Evolutionary conservation across 2,329 filamentous ascomycete species (phyloP).

Genomic region (Alternaria tenuissima): DNA sequence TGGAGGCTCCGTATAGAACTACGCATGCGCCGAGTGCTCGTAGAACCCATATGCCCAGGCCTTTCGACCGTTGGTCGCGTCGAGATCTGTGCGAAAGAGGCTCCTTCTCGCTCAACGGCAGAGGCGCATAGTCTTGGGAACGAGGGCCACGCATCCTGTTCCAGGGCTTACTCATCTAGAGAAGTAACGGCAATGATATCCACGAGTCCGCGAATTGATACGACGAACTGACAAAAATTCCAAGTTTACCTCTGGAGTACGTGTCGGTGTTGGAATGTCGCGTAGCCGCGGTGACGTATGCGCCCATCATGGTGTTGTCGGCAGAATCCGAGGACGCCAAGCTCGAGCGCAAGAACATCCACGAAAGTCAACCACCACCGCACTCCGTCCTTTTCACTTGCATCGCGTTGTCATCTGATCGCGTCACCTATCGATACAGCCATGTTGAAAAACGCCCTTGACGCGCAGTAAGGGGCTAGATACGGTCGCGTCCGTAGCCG

Average conservation of each 20-base stretch:
- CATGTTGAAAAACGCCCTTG: slow-evolving; percentile 3
- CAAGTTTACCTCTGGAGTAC: not conserved
- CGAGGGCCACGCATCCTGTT: slow-evolving; percentile 37
- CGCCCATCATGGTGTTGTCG: slow-evolving; percentile 1
- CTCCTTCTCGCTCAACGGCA: slow-evolving; percentile 46
- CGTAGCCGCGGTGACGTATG: not conserved
- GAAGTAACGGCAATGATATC: not conserved
- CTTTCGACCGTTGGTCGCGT: slow-evolving; percentile 17
- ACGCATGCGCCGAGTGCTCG: slow-evolving; percentile 28
- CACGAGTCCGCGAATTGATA: not conserved
- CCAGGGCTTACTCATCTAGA: slow-evolving; percentile 37
- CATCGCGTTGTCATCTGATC: slow-evolving; percentile 1
- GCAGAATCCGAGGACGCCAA: not conserved
- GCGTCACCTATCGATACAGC: not conserved
- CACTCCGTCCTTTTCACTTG: not conserved
- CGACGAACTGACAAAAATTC: not conserved
- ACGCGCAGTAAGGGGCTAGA: not conserved
- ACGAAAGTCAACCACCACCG: not conserved
- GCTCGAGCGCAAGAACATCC: not conserved
- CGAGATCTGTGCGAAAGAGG: slow-evolving; percentile 27
- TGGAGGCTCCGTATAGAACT: slow-evolving; percentile 34
- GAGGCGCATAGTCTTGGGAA: slow-evolving; percentile 34
- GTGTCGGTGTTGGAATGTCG: not conserved
- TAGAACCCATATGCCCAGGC: slow-evolving; percentile 24
- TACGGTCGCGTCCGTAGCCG: not conserved